phyloP scores from a whole-genome alignment of 1,139 yeast genomes.

The Debaryomycetaceae sp. region DNA sequence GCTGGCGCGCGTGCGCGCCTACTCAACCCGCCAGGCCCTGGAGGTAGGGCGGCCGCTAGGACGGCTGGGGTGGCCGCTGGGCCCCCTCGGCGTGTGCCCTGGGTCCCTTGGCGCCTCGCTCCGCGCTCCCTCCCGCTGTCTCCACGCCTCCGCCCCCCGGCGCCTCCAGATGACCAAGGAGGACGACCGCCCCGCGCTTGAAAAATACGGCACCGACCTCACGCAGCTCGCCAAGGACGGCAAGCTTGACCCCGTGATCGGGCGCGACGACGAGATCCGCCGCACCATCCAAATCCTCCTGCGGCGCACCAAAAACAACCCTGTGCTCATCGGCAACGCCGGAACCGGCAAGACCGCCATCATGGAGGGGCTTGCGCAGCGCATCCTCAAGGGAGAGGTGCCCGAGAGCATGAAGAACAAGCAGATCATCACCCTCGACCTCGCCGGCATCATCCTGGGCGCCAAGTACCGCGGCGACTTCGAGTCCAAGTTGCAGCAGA shows the following conservation, averaged over 20 bases:
- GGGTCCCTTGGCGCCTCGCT: no score
- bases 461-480: constrained; percentile 95
- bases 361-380: constrained; percentile 93
- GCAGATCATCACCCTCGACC: constrained; percentile 74
- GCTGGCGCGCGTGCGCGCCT: constrained; percentile 1
- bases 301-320: constrained; percentile 90
- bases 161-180: constrained; percentile 38
- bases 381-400: constrained; percentile 86
- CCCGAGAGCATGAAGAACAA: constrained; percentile 91
- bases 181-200: constrained; percentile 70
- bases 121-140: neutral
- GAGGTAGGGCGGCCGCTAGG: no score
- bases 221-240: constrained; percentile 87
- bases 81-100: no score
- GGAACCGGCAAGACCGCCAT: constrained; percentile 98
- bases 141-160: constrained; percentile 18
- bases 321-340: constrained; percentile 90
- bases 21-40: no score
- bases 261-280: constrained; percentile 91
- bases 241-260: constrained; percentile 93
- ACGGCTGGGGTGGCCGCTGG: no score
- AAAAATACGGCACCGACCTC: constrained; percentile 81
- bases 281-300: constrained; percentile 90
- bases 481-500: constrained; percentile 82
- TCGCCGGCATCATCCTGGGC: constrained; percentile 88